Conservation (phyloP, 371 early-diverging fungal genomes). For the Cokeromyces recurvatus region DNA sequence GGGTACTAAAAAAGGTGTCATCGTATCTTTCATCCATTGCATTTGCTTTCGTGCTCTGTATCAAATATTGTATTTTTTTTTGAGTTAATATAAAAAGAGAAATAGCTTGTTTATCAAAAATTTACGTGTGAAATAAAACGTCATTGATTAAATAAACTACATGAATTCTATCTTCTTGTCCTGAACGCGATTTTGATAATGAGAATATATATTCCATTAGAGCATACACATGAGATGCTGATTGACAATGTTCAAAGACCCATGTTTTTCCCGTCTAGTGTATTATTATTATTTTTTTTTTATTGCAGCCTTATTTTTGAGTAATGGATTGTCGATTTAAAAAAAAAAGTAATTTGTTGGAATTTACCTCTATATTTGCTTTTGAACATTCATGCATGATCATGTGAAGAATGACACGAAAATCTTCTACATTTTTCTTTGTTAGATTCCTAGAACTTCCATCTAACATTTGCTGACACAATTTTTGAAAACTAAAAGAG, state of each 20-base stretch:
- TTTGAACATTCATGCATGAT: slow-evolving; percentile 60
- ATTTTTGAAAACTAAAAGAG: slow-evolving; percentile 12
- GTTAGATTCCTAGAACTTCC: slow-evolving; percentile 7
- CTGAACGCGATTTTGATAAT: slow-evolving; percentile 35
- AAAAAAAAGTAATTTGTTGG: too few species aligned
- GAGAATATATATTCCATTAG: slow-evolving; percentile 42
- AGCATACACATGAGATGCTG: slow-evolving; percentile 32
- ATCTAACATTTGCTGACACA: slow-evolving; percentile 16
- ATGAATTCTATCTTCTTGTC: slow-evolving; percentile 55
- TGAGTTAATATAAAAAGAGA: neutral
- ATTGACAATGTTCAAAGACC: slow-evolving; percentile 51
- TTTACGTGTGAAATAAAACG: slow-evolving; percentile 54
- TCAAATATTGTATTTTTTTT: neutral
- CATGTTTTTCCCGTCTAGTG: slow-evolving; percentile 56
- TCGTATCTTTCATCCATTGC: slow-evolving; percentile 52
- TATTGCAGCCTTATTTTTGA: too few species aligned
- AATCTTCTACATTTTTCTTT: slow-evolving; percentile 28
- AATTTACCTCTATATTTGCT: slow-evolving; percentile 55
- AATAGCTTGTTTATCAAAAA: neutral
- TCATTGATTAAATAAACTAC: slow-evolving; percentile 59
- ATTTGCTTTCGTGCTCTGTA: slow-evolving; percentile 47
- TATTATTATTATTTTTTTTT: too few species aligned
- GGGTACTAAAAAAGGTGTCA: slow-evolving; percentile 46
- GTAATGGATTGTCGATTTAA: too few species aligned
- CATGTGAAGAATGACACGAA: slow-evolving; percentile 38